Percentiles rank a stretch among this genome's conserved stretches.
Conservation (phyloP, 306 rosid genomes). For the Quercus ilex region DNA sequence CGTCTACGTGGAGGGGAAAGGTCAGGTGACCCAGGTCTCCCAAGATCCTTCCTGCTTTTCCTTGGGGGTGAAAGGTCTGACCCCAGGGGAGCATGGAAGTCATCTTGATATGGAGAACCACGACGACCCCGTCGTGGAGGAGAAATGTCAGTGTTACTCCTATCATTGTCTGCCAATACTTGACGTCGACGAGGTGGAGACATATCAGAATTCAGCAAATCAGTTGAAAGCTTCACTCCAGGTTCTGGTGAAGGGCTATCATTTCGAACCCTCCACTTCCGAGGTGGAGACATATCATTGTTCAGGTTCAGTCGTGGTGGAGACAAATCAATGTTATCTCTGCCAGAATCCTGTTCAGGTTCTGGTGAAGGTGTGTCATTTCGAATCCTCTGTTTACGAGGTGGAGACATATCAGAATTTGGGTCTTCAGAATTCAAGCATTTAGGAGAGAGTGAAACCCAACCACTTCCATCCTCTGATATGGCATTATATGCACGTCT, state of each 20-base stretch:
- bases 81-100: constrained; percentile 23
- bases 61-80: constrained; percentile 70
- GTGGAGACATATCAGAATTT: constrained; percentile 61
- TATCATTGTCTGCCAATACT: not conserved
- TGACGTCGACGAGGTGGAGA: constrained; percentile 32
- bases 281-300: constrained; percentile 56
- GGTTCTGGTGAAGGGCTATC: constrained; percentile 63
- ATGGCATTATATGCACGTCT: constrained; percentile 60
- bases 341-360: constrained; percentile 24
- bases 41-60: constrained; percentile 40
- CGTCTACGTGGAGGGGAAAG: constrained; percentile 15
- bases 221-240: constrained; percentile 31
- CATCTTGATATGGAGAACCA: constrained; percentile 26
- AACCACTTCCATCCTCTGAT: constrained; percentile 96
- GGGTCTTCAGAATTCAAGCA: constrained; percentile 15
- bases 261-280: constrained; percentile 41
- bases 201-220: constrained; percentile 27
- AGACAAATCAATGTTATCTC: constrained; percentile 48
- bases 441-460: constrained; percentile 69
- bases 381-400: constrained; percentile 46
- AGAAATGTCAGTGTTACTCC: not conserved
- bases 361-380: constrained; percentile 64
- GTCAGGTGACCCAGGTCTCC: constrained; percentile 23
- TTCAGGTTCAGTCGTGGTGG: constrained; percentile 30
- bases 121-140: constrained; percentile 36